Evolutionary conservation across 441 rosid species (phyloP).

Genomic region (Euphorbia schlechtendalii): DNA sequence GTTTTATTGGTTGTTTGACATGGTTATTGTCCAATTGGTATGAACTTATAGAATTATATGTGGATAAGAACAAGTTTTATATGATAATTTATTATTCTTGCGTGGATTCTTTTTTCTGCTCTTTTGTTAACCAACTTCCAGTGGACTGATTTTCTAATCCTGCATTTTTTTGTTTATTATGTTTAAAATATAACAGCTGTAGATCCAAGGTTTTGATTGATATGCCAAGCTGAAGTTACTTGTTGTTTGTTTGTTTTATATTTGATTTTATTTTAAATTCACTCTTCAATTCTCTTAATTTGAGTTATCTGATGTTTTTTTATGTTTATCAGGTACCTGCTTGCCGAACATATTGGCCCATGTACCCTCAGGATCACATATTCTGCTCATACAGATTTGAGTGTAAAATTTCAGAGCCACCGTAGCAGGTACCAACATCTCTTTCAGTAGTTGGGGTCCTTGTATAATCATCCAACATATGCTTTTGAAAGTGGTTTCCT

Average conservation of each 20-base stretch:
- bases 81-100: conserved; percentile 8
- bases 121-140: conserved; percentile 12
- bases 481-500: not conserved
- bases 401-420: conserved; percentile 96
- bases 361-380: too few species aligned
- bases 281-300: conserved; percentile 18
- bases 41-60: conserved; percentile 28
- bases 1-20: conserved; percentile 55
- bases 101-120: conserved; percentile 5
- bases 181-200: not conserved
- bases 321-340: too few species aligned
- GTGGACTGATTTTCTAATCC: not conserved
- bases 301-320: conserved; percentile 22
- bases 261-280: not conserved
- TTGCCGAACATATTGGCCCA: too few species aligned
- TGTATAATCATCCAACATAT: not conserved
- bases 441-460: not conserved
- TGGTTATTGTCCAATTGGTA: conserved; percentile 51
- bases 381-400: too few species aligned
- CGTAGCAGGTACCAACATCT: conserved; percentile 61
- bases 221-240: not conserved
- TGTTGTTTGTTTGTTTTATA: not conserved
- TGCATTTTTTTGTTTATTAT: not conserved
- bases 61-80: conserved; percentile 16
- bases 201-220: not conserved